Evolutionary conservation across 176 grass and related monocot genomes (phyloP).

Genomic region (Avena insularis): DNA sequence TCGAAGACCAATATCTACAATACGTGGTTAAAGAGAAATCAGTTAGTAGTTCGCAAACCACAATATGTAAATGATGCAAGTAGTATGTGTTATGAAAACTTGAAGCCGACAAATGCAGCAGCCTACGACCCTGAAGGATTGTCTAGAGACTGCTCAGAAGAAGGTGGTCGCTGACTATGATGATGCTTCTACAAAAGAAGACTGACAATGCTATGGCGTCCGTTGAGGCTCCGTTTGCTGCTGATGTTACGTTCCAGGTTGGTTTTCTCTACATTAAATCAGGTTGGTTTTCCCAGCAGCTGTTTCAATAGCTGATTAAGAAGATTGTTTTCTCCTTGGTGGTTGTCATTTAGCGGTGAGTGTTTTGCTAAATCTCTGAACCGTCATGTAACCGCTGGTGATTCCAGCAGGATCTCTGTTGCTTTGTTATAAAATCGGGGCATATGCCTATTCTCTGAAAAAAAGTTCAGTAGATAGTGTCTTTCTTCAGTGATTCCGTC

Average conservation of each 20-base stretch:
- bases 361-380: neutral
- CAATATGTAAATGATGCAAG: conserved; percentile 16
- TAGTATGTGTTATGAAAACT: conserved; percentile 14
- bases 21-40: conserved; percentile 28
- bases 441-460: neutral
- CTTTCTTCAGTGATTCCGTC: neutral
- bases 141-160: conserved; percentile 4
- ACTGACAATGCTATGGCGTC: neutral
- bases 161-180: conserved; percentile 7
- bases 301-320: neutral
- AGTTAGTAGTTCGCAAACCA: conserved; percentile 23
- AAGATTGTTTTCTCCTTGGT: neutral
- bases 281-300: no score
- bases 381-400: neutral
- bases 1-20: conserved; percentile 77
- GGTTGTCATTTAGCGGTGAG: neutral
- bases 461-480: neutral
- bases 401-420: neutral
- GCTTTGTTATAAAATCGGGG: neutral
- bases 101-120: neutral
- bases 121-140: neutral
- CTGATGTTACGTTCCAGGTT: neutral
- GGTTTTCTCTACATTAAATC: no score
- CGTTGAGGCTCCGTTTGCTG: neutral
- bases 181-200: neutral